Base-by-base conservation (phyloP, 495 filamentous ascomycete species). In the Podospora comata region DNA sequence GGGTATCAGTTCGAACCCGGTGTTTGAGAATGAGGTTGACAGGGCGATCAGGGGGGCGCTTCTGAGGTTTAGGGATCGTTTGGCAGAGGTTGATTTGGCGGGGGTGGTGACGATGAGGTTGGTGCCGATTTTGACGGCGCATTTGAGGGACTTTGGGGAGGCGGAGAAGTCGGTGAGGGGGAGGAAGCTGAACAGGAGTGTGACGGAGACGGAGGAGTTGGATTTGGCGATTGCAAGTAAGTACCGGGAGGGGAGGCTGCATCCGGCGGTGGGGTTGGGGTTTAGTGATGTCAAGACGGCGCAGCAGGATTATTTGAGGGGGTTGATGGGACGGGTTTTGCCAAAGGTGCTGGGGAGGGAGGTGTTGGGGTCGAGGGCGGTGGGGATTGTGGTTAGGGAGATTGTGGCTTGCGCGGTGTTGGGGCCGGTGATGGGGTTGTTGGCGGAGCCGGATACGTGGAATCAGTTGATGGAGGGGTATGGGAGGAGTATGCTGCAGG, bases 181-280 rank as follows among this genome's bases (percentile, higher is more conserved):
- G 27, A 90, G 89, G 71, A 89, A 96, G 75, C 80, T 99, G 68
- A 93, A 91, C 69, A 88, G 91, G 48, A 92, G 89, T 75, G 88
- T 99, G 34, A 99, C 96, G 11, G 96, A 99, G 78, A 96, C 93
- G 2, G 94, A 97, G 71, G 96, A 98, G 81, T 82, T 99, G 68
- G 91, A 97, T 78, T 82, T 96, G 70, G 95, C 95, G 1, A 96
- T 98, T 75, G 95, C 95, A 60, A 89, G 84, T 27, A 98, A 96
- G 79, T 99, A 94, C 77, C 88, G 85, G 58, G 90, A 95, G 75
- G 95, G 95, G 44, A 91, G 90, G 68, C 80, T 99, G 66, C 96
- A 99, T 75, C 87, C 92, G 23, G 96, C 95, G 15, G 93, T 91
- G n/a, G 90, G 88, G 5, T 77, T 97, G 68, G 85, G 89, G 44